A percentile compares a stretch with the other conserved stretches of the same genome.
These are phyloP conservation scores for Podospora pseudocomata DNA, from an alignment of 495 filamentous ascomycete species.

Conservation along the genomic window DNA sequence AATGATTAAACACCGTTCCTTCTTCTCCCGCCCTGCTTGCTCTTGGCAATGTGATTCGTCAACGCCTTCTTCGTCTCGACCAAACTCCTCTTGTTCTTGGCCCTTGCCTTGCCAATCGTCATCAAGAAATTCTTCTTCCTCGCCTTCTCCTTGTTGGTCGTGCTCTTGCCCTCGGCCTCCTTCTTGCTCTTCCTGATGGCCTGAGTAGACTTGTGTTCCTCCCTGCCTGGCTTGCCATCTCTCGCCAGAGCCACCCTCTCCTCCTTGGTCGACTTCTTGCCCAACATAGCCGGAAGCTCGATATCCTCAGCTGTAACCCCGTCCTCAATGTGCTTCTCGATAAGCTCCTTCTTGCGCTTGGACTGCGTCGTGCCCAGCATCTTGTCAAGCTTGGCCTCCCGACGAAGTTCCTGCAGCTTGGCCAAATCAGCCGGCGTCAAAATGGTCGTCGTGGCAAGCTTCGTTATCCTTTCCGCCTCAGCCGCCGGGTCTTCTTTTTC, in stretches of 20 bases:
- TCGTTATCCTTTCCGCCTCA: conserved; percentile 41
- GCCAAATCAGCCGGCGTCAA: conserved; percentile 88
- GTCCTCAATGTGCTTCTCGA: conserved; percentile 69
- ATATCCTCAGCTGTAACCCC: conserved; percentile 83
- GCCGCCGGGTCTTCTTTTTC: conserved; percentile 39
- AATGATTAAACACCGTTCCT: conserved; percentile 51
- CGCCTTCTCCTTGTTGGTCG: conserved; percentile 96
- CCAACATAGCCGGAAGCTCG: conserved; percentile 65
- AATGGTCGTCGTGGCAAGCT: conserved; percentile 78
- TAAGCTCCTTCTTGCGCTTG: conserved; percentile 48
- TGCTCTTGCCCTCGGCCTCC: conserved; percentile 82
- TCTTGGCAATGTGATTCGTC: conserved; percentile 75
- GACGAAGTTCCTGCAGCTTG: conserved; percentile 83
- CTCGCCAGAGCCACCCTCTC: conserved; percentile 75
- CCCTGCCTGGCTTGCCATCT: conserved; percentile 67
- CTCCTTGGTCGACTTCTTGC: conserved; percentile 67
- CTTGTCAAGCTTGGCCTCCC: conserved; percentile 66
- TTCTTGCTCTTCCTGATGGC: conserved; percentile 80
- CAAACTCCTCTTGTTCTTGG: conserved; percentile 89
- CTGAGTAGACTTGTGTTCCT: conserved; percentile 75
- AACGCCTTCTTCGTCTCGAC: conserved; percentile 73
- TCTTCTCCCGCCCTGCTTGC: conserved; percentile 79
- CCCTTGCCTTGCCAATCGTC: conserved; percentile 91
- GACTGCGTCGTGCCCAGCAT: conserved; percentile 39
- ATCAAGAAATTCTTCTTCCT: conserved; percentile 97